Evolutionary conservation across 768 basidiomycete species (phyloP).

Genomic region (Tylopilus subfusipes): DNA sequence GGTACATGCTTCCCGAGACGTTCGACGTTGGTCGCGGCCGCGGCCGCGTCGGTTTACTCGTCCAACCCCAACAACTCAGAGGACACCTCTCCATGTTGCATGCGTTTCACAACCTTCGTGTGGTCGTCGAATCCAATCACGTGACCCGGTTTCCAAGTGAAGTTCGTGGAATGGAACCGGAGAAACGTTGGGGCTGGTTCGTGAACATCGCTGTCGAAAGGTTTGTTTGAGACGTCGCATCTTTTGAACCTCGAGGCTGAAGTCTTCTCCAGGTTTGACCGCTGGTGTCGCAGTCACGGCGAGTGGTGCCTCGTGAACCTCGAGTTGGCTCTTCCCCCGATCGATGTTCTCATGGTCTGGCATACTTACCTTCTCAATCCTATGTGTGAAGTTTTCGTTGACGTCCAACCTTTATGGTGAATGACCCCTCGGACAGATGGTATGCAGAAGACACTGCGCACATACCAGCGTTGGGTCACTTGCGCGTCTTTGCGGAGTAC

Average conservation of each 20-base stretch:
- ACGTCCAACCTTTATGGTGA: neutral
- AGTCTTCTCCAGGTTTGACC: constrained; percentile 27
- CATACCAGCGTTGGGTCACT: neutral
- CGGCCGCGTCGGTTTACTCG: constrained; percentile 6
- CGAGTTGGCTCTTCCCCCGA: constrained; percentile 27
- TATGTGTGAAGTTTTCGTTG: constrained; percentile 16
- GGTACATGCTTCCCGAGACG: constrained; percentile 14
- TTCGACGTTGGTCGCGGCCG: constrained; percentile 16
- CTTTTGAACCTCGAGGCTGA: neutral
- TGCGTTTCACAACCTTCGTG: constrained; percentile 26
- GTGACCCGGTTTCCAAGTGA: constrained; percentile 9
- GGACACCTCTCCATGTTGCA: constrained; percentile 30
- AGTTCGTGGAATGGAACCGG: constrained; percentile 15
- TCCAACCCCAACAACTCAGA: constrained; percentile 26
- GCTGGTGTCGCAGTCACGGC: constrained; percentile 28
- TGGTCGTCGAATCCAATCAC: constrained; percentile 18
- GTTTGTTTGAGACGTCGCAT: constrained; percentile 5
- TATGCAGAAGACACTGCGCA: constrained; percentile 22
- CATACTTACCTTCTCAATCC: constrained; percentile 40
- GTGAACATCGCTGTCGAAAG: constrained; percentile 38
- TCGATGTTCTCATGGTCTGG: constrained; percentile 42
- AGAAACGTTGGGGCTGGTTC: constrained; percentile 39
- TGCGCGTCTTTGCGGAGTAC: constrained; percentile 4
- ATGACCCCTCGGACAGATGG: constrained; percentile 15
- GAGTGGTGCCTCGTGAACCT: neutral